Base-by-base conservation (phyloP, 257 asterid species). In the Galeopsis tetrahit region DNA sequence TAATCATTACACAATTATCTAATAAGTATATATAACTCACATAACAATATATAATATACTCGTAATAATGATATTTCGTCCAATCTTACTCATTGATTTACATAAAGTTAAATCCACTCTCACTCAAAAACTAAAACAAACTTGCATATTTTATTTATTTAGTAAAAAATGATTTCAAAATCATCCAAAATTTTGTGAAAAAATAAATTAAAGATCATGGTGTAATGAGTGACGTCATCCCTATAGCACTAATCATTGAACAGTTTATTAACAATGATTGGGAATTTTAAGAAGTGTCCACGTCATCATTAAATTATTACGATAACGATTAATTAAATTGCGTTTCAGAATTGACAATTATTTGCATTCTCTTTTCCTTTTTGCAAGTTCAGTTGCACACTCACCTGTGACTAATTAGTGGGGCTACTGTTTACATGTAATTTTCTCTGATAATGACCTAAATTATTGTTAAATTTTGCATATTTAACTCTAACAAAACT, bases 221-320 rank as follows among this genome's bases (percentile, higher is more conserved):
- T 35, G 71, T 61, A 63, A 76, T 55, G 66, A 65, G 77, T 65
- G 69, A 71, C 53, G 60, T 71, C 61, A 55, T 55, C 59, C 69
- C 46, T 72, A 67, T 67, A 42, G 15, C 69, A 70, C 28, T 70
- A 79, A 77, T 80, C 71, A 75, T 80, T 68, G 38, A 74, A 63
- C 75, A 68, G 21, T 79, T 70, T 44, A 66, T 21, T 58, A 63
- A 77, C 80, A 81, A 87, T 85, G 88, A 83, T 85, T 81, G 82
- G 81, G 64, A 70, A 63, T 56, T 70, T 63, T 77, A 62, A 48
- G 63, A 69, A 57, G 74, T 75, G 76, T 17, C 75, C 68, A 76
- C 82, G 62, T 70, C 80, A 80, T 53, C 79, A 75, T 71, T 53
- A 75, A 65, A 58, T 57, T 53, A 71, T 55, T 6, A 3, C 38